Base-by-base conservation (phyloP, 2,329 filamentous ascomycete species). In the Celoporthe dispersa region DNA sequence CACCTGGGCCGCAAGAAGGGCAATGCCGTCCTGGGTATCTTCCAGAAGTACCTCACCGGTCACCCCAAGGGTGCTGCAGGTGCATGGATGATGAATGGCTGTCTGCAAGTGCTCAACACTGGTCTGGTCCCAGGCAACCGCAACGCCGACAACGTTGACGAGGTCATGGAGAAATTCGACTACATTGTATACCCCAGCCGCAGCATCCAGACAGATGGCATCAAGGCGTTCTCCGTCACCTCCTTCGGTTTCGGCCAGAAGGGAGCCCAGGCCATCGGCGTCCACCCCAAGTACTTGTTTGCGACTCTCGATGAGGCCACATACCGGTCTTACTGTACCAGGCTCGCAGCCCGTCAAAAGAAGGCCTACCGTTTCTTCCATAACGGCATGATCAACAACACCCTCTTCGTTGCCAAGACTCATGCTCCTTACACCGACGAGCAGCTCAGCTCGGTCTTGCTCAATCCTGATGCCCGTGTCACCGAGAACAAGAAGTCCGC, bases 71-170 rank as follows among this genome's bases (percentile, higher is more conserved):
- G 96, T 91, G 95, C 96, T 77, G 96, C 96, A 71, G 96, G 96
- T 86, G 96, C 95, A 64, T 99, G 96, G 94, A 99, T 99, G 96
- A 91, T 99, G 88, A 99, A 99, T 86, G 96, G 96, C 74, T 96
- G 93, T 81, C 85, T 99, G 80, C 96, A 99, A 81, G 94, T 98
- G 61, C 89, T 99, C 76, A 97, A 98, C 86, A 91, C 88, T 66
- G 96, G 96, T 78, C 86, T 99, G 64, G 95, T 99, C 33, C 96
- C 96, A 19, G 96, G 96, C 71, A 99, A 99, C 85, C 92, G 94
- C 78, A 99, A 99, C 77, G 96, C 96, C 66, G 96, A 99, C 85
- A 99, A 99, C 75, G 90, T 99, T 68, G 96, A 99, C 80, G 90
- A 94, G 79, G 87, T 94, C 75, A 97, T 99, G 92, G 95, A 98